Evolutionary conservation across 306 rosid genomes (phyloP).

Genomic region (Carpinus fangiana): DNA sequence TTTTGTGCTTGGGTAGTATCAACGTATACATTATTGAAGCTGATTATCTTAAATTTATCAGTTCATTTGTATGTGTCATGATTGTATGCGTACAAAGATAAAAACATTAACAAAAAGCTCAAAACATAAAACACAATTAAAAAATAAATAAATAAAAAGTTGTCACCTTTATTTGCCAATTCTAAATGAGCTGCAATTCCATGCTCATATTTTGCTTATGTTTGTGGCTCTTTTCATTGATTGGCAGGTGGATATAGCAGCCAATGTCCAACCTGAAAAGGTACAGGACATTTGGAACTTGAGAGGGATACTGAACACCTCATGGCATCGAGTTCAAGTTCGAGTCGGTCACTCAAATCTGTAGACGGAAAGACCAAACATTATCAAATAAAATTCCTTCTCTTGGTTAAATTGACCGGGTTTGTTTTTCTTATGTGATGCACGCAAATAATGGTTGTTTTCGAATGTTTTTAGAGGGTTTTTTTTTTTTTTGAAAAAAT

Average conservation of each 20-base stretch:
- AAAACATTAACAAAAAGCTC: neutral
- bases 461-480: neutral
- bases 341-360: slow-evolving; percentile 73
- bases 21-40: neutral
- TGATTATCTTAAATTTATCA: neutral
- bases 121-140: no score
- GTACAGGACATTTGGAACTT: slow-evolving; percentile 88
- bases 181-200: slow-evolving; percentile 2
- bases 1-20: neutral
- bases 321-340: slow-evolving; percentile 85
- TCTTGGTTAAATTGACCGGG: neutral
- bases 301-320: slow-evolving; percentile 87
- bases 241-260: slow-evolving; percentile 85
- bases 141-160: neutral
- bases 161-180: neutral
- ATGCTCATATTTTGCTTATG: neutral
- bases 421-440: neutral
- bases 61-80: neutral
- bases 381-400: slow-evolving; percentile 1
- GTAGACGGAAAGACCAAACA: slow-evolving; percentile 17
- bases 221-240: neutral
- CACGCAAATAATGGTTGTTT: neutral
- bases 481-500: neutral
- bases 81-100: neutral
- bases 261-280: slow-evolving; percentile 84